A percentile compares a stretch with the other conserved stretches of the same genome.
Conservation (phyloP, 441 rosid species). For the Populus hybrid region DNA sequence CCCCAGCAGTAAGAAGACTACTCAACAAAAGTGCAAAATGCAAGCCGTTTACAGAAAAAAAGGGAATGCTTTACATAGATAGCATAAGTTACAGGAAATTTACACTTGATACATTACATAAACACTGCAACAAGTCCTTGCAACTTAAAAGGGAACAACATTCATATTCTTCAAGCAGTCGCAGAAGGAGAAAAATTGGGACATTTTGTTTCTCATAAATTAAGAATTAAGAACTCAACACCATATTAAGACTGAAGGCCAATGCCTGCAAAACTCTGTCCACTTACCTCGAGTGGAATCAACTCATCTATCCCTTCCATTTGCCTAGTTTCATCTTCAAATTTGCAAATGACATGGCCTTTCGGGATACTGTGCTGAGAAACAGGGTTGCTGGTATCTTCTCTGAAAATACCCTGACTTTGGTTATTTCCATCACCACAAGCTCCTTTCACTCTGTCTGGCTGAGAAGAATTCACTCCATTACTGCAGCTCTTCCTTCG, state of each 20-base stretch:
- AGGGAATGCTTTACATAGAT: conserved; percentile 28
- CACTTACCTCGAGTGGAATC: conserved; percentile 27
- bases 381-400: conserved; percentile 21
- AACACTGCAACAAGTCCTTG: conserved; percentile 33
- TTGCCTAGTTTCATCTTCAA: conserved; percentile 16
- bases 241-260: conserved; percentile 33
- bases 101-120: conserved; percentile 52
- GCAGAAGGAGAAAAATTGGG: conserved; percentile 21
- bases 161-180: conserved; percentile 28
- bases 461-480: conserved; percentile 33
- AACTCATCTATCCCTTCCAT: conserved; percentile 28
- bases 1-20: neutral
- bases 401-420: conserved; percentile 33
- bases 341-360: conserved; percentile 20
- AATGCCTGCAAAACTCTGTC: conserved; percentile 23
- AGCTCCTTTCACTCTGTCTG: conserved; percentile 42
- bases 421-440: conserved; percentile 31
- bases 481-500: conserved; percentile 66
- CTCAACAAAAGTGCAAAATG: neutral
- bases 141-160: conserved; percentile 28
- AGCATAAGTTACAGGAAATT: conserved; percentile 55
- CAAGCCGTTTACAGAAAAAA: conserved; percentile 21
- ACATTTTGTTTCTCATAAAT: conserved; percentile 30
- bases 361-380: conserved; percentile 16
- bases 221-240: conserved; percentile 30